A percentile compares a stretch with the other conserved stretches of the same genome.
Evolutionary conservation across 2,329 filamentous ascomycete genomes (phyloP).

Genomic region (Arthroderma sp.): DNA sequence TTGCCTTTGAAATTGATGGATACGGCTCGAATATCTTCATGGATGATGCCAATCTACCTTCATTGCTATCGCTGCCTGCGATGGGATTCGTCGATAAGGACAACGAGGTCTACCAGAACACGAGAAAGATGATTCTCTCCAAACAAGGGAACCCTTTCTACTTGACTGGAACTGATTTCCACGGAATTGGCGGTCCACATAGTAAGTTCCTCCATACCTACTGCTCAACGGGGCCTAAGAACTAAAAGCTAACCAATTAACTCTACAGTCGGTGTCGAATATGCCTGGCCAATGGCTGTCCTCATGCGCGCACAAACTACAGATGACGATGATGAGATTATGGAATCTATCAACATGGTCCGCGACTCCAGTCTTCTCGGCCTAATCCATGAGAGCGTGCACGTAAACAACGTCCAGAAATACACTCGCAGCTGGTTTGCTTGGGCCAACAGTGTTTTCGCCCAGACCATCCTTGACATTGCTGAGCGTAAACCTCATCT

Average conservation of each 20-base stretch:
- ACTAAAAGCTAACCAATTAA: not conserved
- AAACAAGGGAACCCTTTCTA: conserved; percentile 79
- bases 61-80: conserved; percentile 46
- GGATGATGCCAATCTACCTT: conserved; percentile 55
- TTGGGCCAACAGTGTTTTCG: conserved; percentile 96
- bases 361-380: conserved; percentile 63
- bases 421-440: conserved; percentile 94
- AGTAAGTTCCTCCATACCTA: conserved; percentile 26
- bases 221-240: not conserved
- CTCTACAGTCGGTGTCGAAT: conserved; percentile 58
- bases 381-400: conserved; percentile 80
- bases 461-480: conserved; percentile 78
- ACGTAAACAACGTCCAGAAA: conserved; percentile 55
- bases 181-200: conserved; percentile 73
- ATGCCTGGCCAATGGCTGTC: conserved; percentile 95
- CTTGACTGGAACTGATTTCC: conserved; percentile 60
- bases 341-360: conserved; percentile 57
- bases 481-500: conserved; percentile 79
- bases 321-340: conserved; percentile 68
- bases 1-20: conserved; percentile 53
- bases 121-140: conserved; percentile 65
- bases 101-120: conserved; percentile 72
- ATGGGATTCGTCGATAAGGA: conserved; percentile 44
- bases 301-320: conserved; percentile 84
- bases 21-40: conserved; percentile 50